Evolutionary conservation across 1,139 yeast genomes (phyloP), one percentile per base, ranked within the genome.

Genomic region (Geotrichum fermentans): DNA sequence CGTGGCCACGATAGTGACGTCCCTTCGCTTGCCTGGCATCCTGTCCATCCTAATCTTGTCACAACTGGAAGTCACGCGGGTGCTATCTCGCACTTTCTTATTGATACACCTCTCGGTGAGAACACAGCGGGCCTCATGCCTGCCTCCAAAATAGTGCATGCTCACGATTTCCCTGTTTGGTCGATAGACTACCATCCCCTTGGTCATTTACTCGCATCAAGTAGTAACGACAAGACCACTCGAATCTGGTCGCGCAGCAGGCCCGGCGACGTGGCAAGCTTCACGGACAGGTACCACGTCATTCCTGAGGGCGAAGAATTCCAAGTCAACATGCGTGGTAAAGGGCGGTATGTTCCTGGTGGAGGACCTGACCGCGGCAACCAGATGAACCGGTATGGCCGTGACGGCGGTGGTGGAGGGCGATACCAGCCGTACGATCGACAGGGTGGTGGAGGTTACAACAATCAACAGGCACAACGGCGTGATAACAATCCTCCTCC

Each of bases 11-110:
- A 88, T 44, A 79, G 89, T 11, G 98, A 92, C 64, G 78, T 90
- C 41, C 82, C 95, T 46, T 78, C 95, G 50, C 74, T 90, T 30
- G 78, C 89, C 35, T 92, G 97, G 97, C 95, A 92, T 65, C 97
- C 98, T 1, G 71, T 83, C 21, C 96, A 90, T 64, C 77, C 92
- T 1, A 77, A 87, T 2, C 72, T 87, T 65, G 68, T 92, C 30
- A 80, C 95, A 0, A 82, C 94, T 1, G 97, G 96, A 0, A 86
- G 92, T 7, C 89, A 83, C 64, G 94, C 87, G 62, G 98, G 98
- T 2, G 79, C 94, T 7, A 73, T 92, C 62, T 78, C 79, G 57
- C 95, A 87, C 62, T 92, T 84, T 63, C 71, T 83, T 48, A 68
- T 90, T 22, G 81, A 83, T 57, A 77, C 78, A 21, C 73, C 74